Base-by-base conservation (phyloP, 257 asterid species). In the Craterostigma plantagineum region DNA sequence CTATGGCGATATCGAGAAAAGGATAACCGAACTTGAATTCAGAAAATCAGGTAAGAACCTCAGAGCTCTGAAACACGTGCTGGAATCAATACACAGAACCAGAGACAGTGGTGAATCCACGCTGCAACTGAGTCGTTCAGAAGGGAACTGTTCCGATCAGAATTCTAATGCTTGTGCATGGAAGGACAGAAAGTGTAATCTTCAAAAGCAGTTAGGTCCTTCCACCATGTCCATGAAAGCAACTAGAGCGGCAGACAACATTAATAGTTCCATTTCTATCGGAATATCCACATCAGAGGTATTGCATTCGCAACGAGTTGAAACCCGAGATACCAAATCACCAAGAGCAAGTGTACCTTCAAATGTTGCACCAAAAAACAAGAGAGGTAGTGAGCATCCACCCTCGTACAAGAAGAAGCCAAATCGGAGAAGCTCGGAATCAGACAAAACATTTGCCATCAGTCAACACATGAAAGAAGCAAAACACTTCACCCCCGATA, bases 41-140 rank as follows among this genome's bases (percentile, higher is more conserved):
- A 72, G 62, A 49, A 80, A 68, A 52, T 83, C 92, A 0, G 85
- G 92, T 0, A 80, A 75, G 76, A 92, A 90, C 70, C 83, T 80
- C 65, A 72, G 87, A 51, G 96, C 99, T 52, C 92, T 79, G 27
- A 83, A 83, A 50, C 94, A 83, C 61, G 79, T 83, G 60, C 91
- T 90, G 1, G 93, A 77, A 61, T 72, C 84, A 53, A 79, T 90
- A 91, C 76, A 83, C 67, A 79, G 75, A 64, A 77, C 92, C 16
- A 68, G 72, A 42, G 38, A 67, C 58, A 55, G 33, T 75, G 62
- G 82, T 72, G 46, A 63, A 54, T 49, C 68, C 60, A 61, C 62
- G 49, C 46, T 68, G 47, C 39, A 72, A 67, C 38, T 50, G 69
- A 16, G 45, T 56, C 40, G 73, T 59, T 43, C 42, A 49, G 53